These are phyloP conservation scores for Globisporangium okanoganense DNA, from an alignment of 352 stramenopile genomes.

Conservation along the genomic window DNA sequence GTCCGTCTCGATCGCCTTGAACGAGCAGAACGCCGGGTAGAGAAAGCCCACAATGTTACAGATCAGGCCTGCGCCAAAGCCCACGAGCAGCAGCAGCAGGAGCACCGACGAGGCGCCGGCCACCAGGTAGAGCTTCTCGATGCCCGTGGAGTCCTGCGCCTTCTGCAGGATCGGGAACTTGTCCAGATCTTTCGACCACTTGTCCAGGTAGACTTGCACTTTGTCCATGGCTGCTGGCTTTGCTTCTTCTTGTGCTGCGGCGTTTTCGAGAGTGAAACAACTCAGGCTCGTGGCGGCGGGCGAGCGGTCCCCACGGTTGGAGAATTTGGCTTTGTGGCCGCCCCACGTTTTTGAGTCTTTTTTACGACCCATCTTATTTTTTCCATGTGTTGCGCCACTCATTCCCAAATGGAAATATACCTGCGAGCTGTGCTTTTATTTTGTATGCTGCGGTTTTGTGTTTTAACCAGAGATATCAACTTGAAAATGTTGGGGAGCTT, in stretches of 20 bases:
- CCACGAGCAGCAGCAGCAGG: constrained; percentile 76
- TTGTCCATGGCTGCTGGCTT: constrained; percentile 53
- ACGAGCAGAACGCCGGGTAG: constrained; percentile 81
- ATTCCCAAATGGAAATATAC: not conserved
- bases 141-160: constrained; percentile 74
- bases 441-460: not conserved
- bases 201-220: constrained; percentile 81
- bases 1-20: constrained; percentile 81
- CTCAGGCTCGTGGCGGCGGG: not conserved
- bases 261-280: constrained; percentile 17
- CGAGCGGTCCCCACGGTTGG: constrained; percentile 7
- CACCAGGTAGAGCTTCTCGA: constrained; percentile 89
- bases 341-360: constrained; percentile 9
- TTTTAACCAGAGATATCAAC: not conserved
- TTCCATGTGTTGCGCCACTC: constrained; percentile 12
- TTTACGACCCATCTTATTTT: constrained; percentile 5
- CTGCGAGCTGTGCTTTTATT: too few species aligned
- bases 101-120: constrained; percentile 50
- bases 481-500: not conserved
- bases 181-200: constrained; percentile 84
- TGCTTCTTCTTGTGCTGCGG: not conserved
- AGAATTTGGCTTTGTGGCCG: constrained; percentile 4
- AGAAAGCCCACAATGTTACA: constrained; percentile 83
- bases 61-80: constrained; percentile 82
- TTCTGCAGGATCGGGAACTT: constrained; percentile 77